These are phyloP conservation scores for Blastocladiella emersonii DNA, from an alignment of 371 early-diverging fungal genomes.

Conservation along the genomic window DNA sequence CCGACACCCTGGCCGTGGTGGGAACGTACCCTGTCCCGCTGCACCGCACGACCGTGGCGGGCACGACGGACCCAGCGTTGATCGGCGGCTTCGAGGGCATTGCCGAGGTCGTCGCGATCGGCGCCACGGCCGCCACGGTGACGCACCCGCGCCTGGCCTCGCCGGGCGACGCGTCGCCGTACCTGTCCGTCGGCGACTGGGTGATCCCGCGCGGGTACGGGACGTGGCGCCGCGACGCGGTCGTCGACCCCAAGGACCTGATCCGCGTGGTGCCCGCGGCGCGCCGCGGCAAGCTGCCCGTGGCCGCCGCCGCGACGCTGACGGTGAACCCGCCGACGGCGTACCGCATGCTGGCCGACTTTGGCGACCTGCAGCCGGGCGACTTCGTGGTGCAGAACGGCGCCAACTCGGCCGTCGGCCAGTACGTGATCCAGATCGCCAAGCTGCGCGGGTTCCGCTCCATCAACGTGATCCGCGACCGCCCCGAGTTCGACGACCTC, in stretches of 20 bases:
- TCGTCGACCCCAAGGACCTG: constrained; percentile 23
- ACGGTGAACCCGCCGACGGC: constrained; percentile 85
- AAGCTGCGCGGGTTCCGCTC: constrained; percentile 59
- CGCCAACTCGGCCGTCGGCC: constrained; percentile 89
- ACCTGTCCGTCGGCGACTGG: constrained; percentile 42
- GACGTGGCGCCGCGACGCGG: constrained; percentile 78
- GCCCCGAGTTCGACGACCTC: constrained; percentile 48
- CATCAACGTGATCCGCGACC: constrained; percentile 75
- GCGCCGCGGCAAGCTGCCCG: not conserved
- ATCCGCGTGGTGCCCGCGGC: not conserved
- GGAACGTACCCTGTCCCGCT: constrained; percentile 76
- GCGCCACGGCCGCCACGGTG: constrained; percentile 23
- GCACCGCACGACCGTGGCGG: not conserved
- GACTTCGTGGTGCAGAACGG: constrained; percentile 89
- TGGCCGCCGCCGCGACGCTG: constrained; percentile 40
- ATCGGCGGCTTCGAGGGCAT: constrained; percentile 78
- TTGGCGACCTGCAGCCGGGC: constrained; percentile 47
- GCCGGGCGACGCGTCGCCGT: not conserved
- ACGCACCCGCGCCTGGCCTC: constrained; percentile 4
- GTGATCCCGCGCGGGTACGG: constrained; percentile 61
- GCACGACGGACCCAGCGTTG: constrained; percentile 12
- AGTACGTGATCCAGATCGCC: constrained; percentile 84
- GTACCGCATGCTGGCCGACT: constrained; percentile 81
- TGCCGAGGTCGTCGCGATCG: constrained; percentile 50
- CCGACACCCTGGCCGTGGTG: constrained; percentile 86